A percentile compares a stretch with the other conserved stretches of the same genome.
phyloP scores from a whole-genome alignment of 495 filamentous ascomycete species.

The Penicillium coprophilum region DNA sequence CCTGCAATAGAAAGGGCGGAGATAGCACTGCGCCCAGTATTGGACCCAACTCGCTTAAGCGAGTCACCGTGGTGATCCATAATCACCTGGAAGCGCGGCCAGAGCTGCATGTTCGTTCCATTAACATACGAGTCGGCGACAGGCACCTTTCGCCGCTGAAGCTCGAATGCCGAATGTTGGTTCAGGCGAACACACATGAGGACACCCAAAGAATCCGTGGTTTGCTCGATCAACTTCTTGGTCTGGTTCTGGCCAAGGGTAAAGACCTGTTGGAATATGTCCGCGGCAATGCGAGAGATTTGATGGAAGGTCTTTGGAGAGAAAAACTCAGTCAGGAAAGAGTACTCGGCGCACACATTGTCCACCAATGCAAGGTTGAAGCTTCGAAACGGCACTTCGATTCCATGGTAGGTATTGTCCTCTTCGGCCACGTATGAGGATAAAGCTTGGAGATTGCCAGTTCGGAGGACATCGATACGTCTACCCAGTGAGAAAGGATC shows the following conservation, averaged over 20 bases:
- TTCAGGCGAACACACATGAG: slow-evolving; percentile 90
- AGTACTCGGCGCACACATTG: slow-evolving; percentile 93
- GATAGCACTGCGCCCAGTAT: slow-evolving; percentile 52
- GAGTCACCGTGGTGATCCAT: slow-evolving; percentile 94
- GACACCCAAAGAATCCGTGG: slow-evolving; percentile 80
- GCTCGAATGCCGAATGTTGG: slow-evolving; percentile 87
- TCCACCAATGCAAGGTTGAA: slow-evolving; percentile 94
- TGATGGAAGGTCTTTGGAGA: slow-evolving; percentile 57
- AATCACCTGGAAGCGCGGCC: slow-evolving; percentile 90
- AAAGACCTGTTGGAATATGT: slow-evolving; percentile 85
- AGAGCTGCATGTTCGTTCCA: slow-evolving; percentile 90
- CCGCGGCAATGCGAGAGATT: slow-evolving; percentile 64
- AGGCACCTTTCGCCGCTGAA: slow-evolving; percentile 87
- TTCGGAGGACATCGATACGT: slow-evolving; percentile 74
- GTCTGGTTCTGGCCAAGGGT: slow-evolving; percentile 73
- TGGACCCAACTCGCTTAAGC: slow-evolving; percentile 59
- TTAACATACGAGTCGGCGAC: slow-evolving; percentile 90
- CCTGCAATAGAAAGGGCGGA: slow-evolving; percentile 58
- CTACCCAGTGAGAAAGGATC: slow-evolving; percentile 88
- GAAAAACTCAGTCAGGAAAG: slow-evolving; percentile 90
- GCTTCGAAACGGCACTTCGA: slow-evolving; percentile 85
- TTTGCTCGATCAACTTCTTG: slow-evolving; percentile 70
- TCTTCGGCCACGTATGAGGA: slow-evolving; percentile 85
- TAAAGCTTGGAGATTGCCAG: slow-evolving; percentile 67
- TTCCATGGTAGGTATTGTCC: slow-evolving; percentile 76